Evolutionary conservation across 2,329 filamentous ascomycete species (phyloP), one percentile per base, ranked within the genome.

Genomic region (Ophiostoma australiae): DNA sequence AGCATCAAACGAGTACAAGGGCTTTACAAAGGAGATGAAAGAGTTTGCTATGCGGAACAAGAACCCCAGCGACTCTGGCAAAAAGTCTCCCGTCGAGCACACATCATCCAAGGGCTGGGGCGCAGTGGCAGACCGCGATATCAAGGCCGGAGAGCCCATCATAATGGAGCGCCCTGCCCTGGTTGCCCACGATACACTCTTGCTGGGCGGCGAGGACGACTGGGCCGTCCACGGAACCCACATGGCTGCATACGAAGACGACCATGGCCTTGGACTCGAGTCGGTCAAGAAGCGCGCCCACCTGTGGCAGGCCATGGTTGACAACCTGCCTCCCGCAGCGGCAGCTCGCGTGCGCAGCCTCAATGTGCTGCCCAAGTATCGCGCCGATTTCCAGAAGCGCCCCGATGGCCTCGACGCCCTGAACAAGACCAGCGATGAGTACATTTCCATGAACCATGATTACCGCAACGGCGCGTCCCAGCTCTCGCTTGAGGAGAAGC

Each of bases 101-200:
- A 75, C 79, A 8, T 80, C 77, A 0, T 79, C 80, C 11, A 80
- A 79, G 70, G 78, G 79, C 6, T 76, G 77, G 35, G 79, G 79
- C 17, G 74, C 75, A 1, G 69, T 80, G 11, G 79, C 79, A 0
- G 76, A 73, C 13, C 74, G 76, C 37, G 73, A 41, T 35, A 79
- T 81, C 44, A 69, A 70, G 4, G 77, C 76, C 3, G 76, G 77
- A 2, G 76, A 76, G 70, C 73, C 74, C 41, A 73, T 81, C 27
- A 74, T 80, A 74, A 73, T 77, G 3, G 79, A 80, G 48, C 77
- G 76, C 70, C 78, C 77, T 7, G 74, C 74, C 5, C 39, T 81
- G 5, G 63, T 81, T 73, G 67, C 72, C 73, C 52, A 72, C 66
- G 37, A 33, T 39, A 48, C 61, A 10, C 39, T 58, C 23, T 48